Evolutionary conservation across 2,329 filamentous ascomycete genomes (phyloP), one percentile per base, ranked within the genome.

Genomic region (Neoarthrinium moseri): DNA sequence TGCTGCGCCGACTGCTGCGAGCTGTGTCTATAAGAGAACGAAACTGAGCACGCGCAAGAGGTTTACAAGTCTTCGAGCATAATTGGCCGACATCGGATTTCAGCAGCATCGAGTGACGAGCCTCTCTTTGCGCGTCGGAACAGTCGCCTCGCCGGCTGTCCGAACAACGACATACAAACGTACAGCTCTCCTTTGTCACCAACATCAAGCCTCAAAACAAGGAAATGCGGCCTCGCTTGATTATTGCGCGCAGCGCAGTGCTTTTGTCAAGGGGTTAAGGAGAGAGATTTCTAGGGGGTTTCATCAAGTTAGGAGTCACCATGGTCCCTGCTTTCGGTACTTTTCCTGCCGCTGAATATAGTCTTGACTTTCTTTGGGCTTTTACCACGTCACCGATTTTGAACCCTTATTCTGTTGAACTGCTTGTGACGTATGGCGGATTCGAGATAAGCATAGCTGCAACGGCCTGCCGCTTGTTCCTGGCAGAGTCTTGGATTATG

Each of bases 1-100:
- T 48, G 46, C 22, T 48, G 46, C 30, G 46, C 46, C 35, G 46
- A 48, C 22, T 48, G 46, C 41, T 48, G 46, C 41, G 46, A 48
- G 21, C 17, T 48, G 18, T 48, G 46, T 15, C 41, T 48, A 17
- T 48, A 45, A 45, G 11, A 23, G 27, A 11, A 22, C 27, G 12
- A 29, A 26, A 24, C 7, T 12, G 13, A 13, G 21, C 17, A 23
- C 10, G n/a, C n/a, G 34, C n/a, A n/a, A n/a, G n/a, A n/a, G n/a
- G n/a, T n/a, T n/a, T n/a, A n/a, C n/a, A n/a, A n/a, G n/a, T n/a
- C n/a, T n/a, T n/a, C n/a, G n/a, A n/a, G n/a, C n/a, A n/a, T n/a
- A n/a, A n/a, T n/a, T n/a, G n/a, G n/a, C n/a, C n/a, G n/a, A n/a
- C n/a, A n/a, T n/a, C n/a, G n/a, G n/a, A n/a, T n/a, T n/a, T n/a